A percentile compares a stretch with the other conserved stretches of the same genome.
Conservation (phyloP, 129 eudicot species). For the Chrysanthemum seticuspe region DNA sequence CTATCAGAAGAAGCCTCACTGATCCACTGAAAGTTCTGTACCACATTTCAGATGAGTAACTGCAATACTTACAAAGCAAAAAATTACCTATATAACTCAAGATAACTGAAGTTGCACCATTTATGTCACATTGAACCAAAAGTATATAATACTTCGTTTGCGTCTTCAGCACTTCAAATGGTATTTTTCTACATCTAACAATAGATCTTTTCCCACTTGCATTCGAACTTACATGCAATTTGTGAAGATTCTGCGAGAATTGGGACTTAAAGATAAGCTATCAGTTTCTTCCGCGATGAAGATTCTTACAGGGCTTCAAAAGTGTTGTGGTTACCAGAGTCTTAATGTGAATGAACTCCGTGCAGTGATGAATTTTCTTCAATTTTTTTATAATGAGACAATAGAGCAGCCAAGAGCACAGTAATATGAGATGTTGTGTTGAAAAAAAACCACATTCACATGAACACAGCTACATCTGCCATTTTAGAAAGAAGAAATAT, state of each 20-base stretch:
- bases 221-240: constrained; percentile 12
- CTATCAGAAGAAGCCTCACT: too few relatives aligned
- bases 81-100: too few relatives aligned
- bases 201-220: background rate
- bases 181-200: background rate
- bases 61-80: too few relatives aligned
- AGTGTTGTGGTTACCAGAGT: background rate
- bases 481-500: background rate
- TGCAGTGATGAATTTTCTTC: constrained; percentile 10
- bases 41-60: too few relatives aligned
- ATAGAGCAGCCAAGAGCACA: background rate
- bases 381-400: constrained; percentile 5
- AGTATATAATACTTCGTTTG: too few relatives aligned
- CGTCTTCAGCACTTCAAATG: background rate
- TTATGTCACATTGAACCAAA: too few relatives aligned
- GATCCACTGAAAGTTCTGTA: too few relatives aligned
- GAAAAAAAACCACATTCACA: too few relatives aligned
- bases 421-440: too few relatives aligned
- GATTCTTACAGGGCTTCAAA: background rate
- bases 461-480: too few relatives aligned
- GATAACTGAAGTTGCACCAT: too few relatives aligned
- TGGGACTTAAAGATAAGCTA: background rate
- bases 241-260: constrained; percentile 19
- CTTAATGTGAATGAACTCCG: constrained; percentile 9
- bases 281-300: constrained; percentile 6